Conservation (phyloP, 352 stramenopile species). For the Phytopythium litorale region DNA sequence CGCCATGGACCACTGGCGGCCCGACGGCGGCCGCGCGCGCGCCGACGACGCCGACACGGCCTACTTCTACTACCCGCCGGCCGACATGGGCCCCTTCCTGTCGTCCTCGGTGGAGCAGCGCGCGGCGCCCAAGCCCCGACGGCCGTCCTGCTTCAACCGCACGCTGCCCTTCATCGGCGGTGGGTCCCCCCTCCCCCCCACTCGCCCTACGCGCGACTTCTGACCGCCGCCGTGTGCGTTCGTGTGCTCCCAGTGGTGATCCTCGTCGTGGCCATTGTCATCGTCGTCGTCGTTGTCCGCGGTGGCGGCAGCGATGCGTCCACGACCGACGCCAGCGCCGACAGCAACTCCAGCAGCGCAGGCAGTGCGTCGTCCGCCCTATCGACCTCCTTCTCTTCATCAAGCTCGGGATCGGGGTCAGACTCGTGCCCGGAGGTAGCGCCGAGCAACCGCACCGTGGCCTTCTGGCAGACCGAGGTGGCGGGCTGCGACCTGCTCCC, state of each 20-base stretch:
- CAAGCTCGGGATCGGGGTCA: constrained; percentile 6
- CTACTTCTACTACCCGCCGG: constrained; percentile 23
- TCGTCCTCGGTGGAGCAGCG: constrained; percentile 22
- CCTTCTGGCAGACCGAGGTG: constrained; percentile 82
- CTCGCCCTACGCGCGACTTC: constrained; percentile 2
- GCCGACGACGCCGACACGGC: constrained; percentile 21
- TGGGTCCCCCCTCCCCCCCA: constrained; percentile 1
- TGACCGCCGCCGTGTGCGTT: constrained; percentile 2
- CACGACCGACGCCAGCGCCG: neutral
- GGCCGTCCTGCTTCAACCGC: constrained; percentile 14
- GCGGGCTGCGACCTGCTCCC: constrained; percentile 68
- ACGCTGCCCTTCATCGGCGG: constrained; percentile 22
- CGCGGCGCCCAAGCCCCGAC: constrained; percentile 18
- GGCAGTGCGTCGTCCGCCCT: constrained; percentile 4
- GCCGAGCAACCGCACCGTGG: constrained; percentile 54
- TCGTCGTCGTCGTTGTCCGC: constrained; percentile 30
- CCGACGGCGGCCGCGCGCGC: neutral
- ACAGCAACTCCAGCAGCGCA: neutral
- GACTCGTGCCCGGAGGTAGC: constrained; percentile 21
- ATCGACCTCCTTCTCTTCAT: neutral
- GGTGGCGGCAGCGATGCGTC: constrained; percentile 16
- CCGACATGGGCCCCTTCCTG: constrained; percentile 24
- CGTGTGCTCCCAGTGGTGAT: constrained; percentile 14
- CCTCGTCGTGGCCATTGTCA: constrained; percentile 33
- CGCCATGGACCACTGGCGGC: neutral